A percentile compares a stretch with the other conserved stretches of the same genome.
Evolutionary conservation across 306 rosid genomes (phyloP).

Genomic region (Castanea crenata): DNA sequence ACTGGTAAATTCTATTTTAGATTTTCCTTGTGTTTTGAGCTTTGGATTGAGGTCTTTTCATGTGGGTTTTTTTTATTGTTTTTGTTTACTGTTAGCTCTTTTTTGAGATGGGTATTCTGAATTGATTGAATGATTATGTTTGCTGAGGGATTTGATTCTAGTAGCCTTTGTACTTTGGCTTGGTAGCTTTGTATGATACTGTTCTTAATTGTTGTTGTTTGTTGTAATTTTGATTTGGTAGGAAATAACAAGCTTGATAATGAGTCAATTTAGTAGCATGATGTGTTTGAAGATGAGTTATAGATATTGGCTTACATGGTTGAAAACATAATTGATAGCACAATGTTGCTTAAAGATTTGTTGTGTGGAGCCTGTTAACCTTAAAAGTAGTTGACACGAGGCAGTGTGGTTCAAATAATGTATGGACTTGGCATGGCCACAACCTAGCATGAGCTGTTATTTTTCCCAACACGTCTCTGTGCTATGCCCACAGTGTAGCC

Average conservation of each 20-base stretch:
- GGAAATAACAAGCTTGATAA: neutral
- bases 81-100: neutral
- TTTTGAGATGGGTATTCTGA: neutral
- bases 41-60: neutral
- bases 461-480: too few relatives aligned
- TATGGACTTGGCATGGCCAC: too few relatives aligned
- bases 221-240: neutral
- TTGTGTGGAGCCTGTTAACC: neutral
- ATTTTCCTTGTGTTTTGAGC: neutral
- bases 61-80: neutral
- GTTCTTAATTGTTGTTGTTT: neutral
- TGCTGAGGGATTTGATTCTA: neutral
- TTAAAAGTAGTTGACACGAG: neutral
- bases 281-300: neutral
- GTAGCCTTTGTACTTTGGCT: too few relatives aligned
- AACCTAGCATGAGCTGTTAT: too few relatives aligned
- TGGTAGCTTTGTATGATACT: neutral
- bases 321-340: neutral
- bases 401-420: neutral
- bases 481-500: too few relatives aligned
- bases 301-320: neutral
- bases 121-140: neutral
- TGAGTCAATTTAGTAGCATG: neutral
- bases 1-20: constrained; percentile 28
- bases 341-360: neutral